Conservation (phyloP, 768 basidiomycete genomes). For the Suillus occidentalis region DNA sequence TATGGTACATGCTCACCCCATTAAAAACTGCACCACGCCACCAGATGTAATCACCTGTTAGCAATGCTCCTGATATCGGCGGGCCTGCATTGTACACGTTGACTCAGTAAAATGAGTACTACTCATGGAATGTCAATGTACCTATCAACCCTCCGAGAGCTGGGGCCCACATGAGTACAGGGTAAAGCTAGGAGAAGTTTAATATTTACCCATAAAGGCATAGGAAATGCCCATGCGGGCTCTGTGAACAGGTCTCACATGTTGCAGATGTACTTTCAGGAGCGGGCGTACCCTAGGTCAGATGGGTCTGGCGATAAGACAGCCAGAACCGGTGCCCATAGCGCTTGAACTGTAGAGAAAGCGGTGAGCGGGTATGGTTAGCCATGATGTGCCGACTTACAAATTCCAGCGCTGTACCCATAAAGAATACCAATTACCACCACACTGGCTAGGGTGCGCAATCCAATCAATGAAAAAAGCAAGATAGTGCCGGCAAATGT, state of each 20-base stretch:
- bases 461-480: slow-evolving; percentile 48
- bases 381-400: slow-evolving; percentile 23
- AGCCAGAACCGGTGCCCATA: slow-evolving; percentile 45
- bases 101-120: slow-evolving; percentile 25
- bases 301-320: slow-evolving; percentile 45
- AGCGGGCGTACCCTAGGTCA: slow-evolving; percentile 48
- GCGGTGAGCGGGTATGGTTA: background rate
- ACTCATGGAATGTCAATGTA: background rate
- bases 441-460: slow-evolving; percentile 39
- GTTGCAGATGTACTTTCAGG: background rate
- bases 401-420: slow-evolving; percentile 53
- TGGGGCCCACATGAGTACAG: background rate
- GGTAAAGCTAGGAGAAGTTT: background rate
- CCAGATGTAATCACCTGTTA: slow-evolving; percentile 53
- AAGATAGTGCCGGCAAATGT: slow-evolving; percentile 38
- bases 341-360: slow-evolving; percentile 33
- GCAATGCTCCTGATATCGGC: slow-evolving; percentile 57
- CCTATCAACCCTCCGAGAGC: slow-evolving; percentile 26
- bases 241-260: slow-evolving; percentile 10
- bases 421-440: slow-evolving; percentile 46
- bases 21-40: slow-evolving; percentile 58
- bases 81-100: slow-evolving; percentile 44
- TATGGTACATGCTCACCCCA: slow-evolving; percentile 31
- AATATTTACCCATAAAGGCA: slow-evolving; percentile 43
- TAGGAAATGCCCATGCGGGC: slow-evolving; percentile 53